Evolutionary conservation across 2,329 filamentous ascomycete species (phyloP), one percentile per base, ranked within the genome.

Genomic region (Exophiala phaeomuriformis): DNA sequence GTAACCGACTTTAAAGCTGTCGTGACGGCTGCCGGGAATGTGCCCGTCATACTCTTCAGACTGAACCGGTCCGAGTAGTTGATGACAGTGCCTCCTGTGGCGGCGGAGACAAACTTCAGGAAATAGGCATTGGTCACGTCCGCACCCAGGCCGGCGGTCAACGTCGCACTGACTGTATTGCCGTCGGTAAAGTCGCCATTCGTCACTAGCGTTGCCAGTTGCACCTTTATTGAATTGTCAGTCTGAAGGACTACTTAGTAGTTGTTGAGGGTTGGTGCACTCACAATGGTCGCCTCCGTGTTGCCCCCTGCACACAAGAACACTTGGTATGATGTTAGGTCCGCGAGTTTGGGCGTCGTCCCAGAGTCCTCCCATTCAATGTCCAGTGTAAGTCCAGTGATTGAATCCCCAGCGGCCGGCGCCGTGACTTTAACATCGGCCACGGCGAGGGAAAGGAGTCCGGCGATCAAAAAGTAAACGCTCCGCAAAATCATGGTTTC

Each of bases 1-100:
- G 68, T 41, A 61, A 68, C 48, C 68, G 68, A 41, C 62, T 66
- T 49, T 63, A 71, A n/a, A 61, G 61, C 43, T 69, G 71, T 5
- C 66, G 74, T 57, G 59, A 66, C 45, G 65, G 74, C 51, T 8
- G 50, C 39, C 1, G 75, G 69, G 62, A 84, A 84, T 3, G 69
- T 69, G 36, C 83, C 83, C 1, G 77, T 82, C 83, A 86, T 85
- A 61, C 75, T 77, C 7, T 72, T 73, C 49, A 86, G 70, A n/a
- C 78, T 76, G 68, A 88, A 88, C 57, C 83, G 81, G 47, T 71
- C 62, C 7, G 82, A 85, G 65, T 76, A 85, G 63, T 79, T 81
- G 52, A 75, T 77, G 19, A 82, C 71, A 3, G 74, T 76, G 36
- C 79, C 77, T n/a, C 74, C 73, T 12, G 73, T 72, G 3, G 75